Conservation (phyloP, 2,329 filamentous ascomycete species). For the Coleophoma eucalyptorum region DNA sequence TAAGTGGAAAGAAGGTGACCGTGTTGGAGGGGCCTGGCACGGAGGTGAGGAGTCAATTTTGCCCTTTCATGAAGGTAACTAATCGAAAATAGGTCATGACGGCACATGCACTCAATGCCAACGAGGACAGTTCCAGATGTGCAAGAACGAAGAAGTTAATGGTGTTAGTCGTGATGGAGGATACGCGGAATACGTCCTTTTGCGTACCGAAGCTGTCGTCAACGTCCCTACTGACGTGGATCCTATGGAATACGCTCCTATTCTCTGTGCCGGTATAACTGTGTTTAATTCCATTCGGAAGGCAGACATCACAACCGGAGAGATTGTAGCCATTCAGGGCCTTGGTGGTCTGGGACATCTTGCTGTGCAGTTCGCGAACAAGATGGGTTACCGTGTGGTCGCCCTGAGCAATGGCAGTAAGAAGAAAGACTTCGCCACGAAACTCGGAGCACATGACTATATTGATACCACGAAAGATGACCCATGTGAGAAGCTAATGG, state of each 20-base stretch:
- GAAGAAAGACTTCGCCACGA: slow-evolving; percentile 64
- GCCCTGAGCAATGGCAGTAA: slow-evolving; percentile 62
- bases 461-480: slow-evolving; percentile 53
- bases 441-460: slow-evolving; percentile 58
- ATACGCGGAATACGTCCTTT: slow-evolving; percentile 59
- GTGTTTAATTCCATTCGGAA: slow-evolving; percentile 58
- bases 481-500: slow-evolving; percentile 42
- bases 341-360: slow-evolving; percentile 75
- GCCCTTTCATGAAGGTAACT: too few relatives aligned
- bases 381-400: slow-evolving; percentile 72
- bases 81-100: slow-evolving; percentile 35
- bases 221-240: slow-evolving; percentile 49
- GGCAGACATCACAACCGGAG: slow-evolving; percentile 42
- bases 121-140: slow-evolving; percentile 64
- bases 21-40: slow-evolving; percentile 67
- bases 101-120: slow-evolving; percentile 58
- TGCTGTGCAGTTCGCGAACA: slow-evolving; percentile 70
- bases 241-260: slow-evolving; percentile 49
- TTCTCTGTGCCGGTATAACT: slow-evolving; percentile 64
- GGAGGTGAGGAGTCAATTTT: slow-evolving; percentile 40
- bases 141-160: slow-evolving; percentile 58
- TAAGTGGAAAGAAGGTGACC: slow-evolving; percentile 58
- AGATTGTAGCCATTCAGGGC: slow-evolving; percentile 59
- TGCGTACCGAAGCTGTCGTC: slow-evolving; percentile 58
- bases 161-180: slow-evolving; percentile 65